Evolutionary conservation across 495 filamentous ascomycete genomes (phyloP).

Genomic region (Thermothielavioides terrestris): DNA sequence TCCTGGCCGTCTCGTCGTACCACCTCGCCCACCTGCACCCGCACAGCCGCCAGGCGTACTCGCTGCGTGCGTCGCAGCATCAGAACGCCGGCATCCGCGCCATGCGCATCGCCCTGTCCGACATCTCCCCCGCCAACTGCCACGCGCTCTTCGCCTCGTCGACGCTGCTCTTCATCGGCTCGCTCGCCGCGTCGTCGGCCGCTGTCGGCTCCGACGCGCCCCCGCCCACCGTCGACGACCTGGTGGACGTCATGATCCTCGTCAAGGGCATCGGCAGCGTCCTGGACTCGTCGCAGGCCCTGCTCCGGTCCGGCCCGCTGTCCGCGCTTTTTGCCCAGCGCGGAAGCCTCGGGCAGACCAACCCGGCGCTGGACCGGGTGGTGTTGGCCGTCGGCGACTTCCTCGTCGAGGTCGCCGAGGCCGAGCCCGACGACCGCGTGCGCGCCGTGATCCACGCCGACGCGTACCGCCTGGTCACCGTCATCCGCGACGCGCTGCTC

Average conservation of each 20-base stretch:
- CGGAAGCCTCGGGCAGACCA: background rate
- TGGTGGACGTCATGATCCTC: conserved; percentile 18
- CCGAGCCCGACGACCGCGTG: background rate
- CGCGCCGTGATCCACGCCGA: conserved; percentile 9
- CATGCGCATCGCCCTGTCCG: conserved; percentile 14
- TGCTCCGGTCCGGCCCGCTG: conserved; percentile 14
- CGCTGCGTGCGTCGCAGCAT: conserved; percentile 17
- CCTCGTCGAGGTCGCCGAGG: background rate
- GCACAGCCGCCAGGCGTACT: conserved; percentile 3
- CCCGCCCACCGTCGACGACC: conserved; percentile 15
- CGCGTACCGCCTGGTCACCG: background rate
- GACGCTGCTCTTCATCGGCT: conserved; percentile 19
- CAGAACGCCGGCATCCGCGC: conserved; percentile 19
- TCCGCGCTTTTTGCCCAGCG: conserved; percentile 3
- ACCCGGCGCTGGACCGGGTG: conserved; percentile 6
- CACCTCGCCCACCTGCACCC: conserved; percentile 21
- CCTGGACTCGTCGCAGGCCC: conserved; percentile 8
- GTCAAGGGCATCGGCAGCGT: conserved; percentile 21
- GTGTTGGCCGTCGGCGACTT: conserved; percentile 6
- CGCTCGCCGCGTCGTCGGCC: conserved; percentile 10
- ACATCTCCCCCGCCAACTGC: conserved; percentile 22
- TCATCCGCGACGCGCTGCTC: conserved; percentile 3
- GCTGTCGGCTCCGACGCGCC: background rate
- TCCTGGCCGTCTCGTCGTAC: conserved; percentile 21
- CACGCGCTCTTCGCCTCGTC: conserved; percentile 22